Evolutionary conservation across 1,139 yeast species (phyloP), one percentile per base, ranked within the genome.

Genomic region (Suhomyces chickasaworum): DNA sequence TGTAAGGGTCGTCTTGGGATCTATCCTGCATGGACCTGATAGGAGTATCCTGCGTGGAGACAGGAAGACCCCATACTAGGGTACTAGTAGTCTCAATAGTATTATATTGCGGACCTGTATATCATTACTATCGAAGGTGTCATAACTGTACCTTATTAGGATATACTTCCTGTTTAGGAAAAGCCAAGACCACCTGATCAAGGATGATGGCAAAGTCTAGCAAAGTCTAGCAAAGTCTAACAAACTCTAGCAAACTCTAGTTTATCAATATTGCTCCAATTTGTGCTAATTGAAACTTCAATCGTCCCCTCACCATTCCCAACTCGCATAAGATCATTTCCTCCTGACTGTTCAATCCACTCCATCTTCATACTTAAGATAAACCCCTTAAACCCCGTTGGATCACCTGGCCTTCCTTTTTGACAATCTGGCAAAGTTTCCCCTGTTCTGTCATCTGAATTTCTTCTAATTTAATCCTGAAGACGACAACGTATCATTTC

Each of bases 141-240:
- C 29, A 25, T 25, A 29, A 29, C 17, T 13, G 32, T 15, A 7
- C 32, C 10, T 2, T 13, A 29, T 29, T 29, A 17, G 27, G 41
- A 25, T 16, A 30, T 32, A 18, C 18, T 32, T 23, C 41, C 30
- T 13, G 20, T 21, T 31, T 39, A 7, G 22, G 32, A 13, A 13
- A 17, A 10, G 20, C 5, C 32, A 13, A 9, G 23, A 17, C 32
- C 32, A 25, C 39, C 39, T 27, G 39, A 37, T 37, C 37, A 35
- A 35, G 37, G 37, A 21, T 20, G 37, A 35, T 20, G 44, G 44
- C 44, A 41, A 41, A 34, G 17, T 17, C 18, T 22, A n/a, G 44
- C 44, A 41, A 41, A 34, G 17, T 17, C 18, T 22, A n/a, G 44
- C 44, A 41, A 41, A 34, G 17, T 17, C 18, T 22, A n/a, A 39